phyloP scores from a whole-genome alignment of 371 early-diverging fungal genomes.

The Entomophthora muscae region DNA sequence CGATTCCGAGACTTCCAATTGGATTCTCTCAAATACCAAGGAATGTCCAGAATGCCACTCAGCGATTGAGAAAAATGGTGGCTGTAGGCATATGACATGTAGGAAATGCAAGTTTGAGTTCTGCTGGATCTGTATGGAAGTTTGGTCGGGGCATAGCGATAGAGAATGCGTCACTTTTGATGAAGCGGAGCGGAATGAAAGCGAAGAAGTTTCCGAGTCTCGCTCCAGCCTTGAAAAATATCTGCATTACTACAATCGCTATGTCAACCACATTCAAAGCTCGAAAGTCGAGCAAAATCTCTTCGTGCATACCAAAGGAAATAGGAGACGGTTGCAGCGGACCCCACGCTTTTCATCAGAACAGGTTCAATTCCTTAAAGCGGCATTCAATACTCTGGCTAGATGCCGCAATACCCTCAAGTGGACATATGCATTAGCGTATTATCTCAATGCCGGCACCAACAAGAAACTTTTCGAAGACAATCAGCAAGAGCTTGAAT shows the following conservation, averaged over 20 bases:
- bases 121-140: constrained; percentile 76
- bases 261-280: constrained; percentile 90
- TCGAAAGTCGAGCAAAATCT: constrained; percentile 76
- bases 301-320: constrained; percentile 70
- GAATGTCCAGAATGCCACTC: constrained; percentile 86
- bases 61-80: constrained; percentile 95
- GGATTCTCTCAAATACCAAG: constrained; percentile 91
- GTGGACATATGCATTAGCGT: no score
- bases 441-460: no score
- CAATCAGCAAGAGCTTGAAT: no score
- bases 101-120: no score
- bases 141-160: constrained; percentile 91
- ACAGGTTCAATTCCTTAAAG: no score
- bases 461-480: no score
- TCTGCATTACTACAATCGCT: constrained; percentile 90
- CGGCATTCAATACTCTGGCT: constrained; percentile 79
- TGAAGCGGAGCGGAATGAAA: constrained; percentile 57
- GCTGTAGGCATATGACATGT: constrained; percentile 89
- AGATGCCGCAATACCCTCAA: no score
- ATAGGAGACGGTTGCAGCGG: constrained; percentile 90
- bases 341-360: constrained; percentile 81
- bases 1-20: constrained; percentile 94
- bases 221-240: constrained; percentile 77
- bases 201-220: constrained; percentile 64
- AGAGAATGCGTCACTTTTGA: constrained; percentile 77